Evolutionary conservation across 1,284 basidiomycete species (phyloP).

Genomic region (Malassezia globosa): DNA sequence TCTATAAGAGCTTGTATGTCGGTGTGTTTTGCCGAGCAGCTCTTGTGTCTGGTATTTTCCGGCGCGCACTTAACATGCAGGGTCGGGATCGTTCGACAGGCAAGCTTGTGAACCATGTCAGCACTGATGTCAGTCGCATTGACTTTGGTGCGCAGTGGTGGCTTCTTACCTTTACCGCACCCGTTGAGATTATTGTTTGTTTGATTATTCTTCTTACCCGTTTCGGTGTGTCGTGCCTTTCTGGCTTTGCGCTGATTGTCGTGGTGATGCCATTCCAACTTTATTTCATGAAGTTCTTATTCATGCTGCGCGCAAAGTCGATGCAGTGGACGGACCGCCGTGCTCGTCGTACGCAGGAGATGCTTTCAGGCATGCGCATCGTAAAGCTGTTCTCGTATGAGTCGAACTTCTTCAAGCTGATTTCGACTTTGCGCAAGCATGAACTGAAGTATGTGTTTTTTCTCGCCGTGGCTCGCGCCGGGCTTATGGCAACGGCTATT

Average conservation of each 20-base stretch:
- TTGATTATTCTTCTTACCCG: conserved; percentile 59
- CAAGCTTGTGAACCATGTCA: conserved; percentile 80
- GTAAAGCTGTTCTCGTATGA: conserved; percentile 44
- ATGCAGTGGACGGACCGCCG: conserved; percentile 78
- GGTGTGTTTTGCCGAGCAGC: conserved; percentile 68
- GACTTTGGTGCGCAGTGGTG: conserved; percentile 79
- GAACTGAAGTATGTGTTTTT: conserved; percentile 70
- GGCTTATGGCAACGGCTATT: conserved; percentile 58
- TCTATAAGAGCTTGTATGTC: conserved; percentile 52
- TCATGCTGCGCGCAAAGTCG: conserved; percentile 60
- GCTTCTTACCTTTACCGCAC: conserved; percentile 62
- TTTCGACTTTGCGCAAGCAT: conserved; percentile 60
- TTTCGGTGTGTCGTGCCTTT: conserved; percentile 69
- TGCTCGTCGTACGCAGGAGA: conserved; percentile 41
- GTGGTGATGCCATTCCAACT: conserved; percentile 58
- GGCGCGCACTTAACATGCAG: conserved; percentile 64
- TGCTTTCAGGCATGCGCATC: conserved; percentile 43
- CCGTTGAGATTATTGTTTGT: conserved; percentile 48
- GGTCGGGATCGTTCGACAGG: conserved; percentile 72
- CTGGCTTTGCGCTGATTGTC: conserved; percentile 70
- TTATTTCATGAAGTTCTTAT: conserved; percentile 63
- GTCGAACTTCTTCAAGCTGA: conserved; percentile 52
- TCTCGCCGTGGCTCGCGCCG: conserved; percentile 62
- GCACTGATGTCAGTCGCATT: conserved; percentile 78
- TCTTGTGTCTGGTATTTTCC: conserved; percentile 77